Evolutionary conservation across 2,329 filamentous ascomycete species (phyloP).

Genomic region (Thielaviopsis euricoi): DNA sequence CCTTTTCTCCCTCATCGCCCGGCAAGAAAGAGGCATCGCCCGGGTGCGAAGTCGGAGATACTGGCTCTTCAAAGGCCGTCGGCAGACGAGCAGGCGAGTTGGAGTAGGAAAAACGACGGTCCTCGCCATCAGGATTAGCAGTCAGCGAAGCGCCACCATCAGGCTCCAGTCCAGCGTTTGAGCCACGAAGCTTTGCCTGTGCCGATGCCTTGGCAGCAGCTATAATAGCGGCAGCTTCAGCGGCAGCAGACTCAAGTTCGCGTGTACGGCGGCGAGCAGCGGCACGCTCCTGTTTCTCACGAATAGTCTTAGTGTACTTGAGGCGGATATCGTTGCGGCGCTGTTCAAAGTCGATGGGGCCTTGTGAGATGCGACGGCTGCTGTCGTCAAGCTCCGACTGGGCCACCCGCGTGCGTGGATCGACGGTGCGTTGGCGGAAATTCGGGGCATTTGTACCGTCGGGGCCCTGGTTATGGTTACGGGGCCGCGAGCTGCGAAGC

Average conservation of each 20-base stretch:
- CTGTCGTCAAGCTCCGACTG: slow-evolving; percentile 8
- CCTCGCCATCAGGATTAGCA: background rate
- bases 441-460: slow-evolving; percentile 49
- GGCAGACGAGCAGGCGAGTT: background rate
- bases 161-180: background rate
- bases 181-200: background rate
- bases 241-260: slow-evolving; percentile 24
- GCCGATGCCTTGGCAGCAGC: slow-evolving; percentile 26
- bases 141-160: background rate
- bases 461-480: slow-evolving; percentile 63
- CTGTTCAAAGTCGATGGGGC: slow-evolving; percentile 71
- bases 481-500: slow-evolving; percentile 65
- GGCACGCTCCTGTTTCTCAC: slow-evolving; percentile 35
- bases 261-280: slow-evolving; percentile 34
- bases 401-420: slow-evolving; percentile 25
- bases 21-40: background rate
- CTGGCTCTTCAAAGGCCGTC: background rate
- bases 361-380: slow-evolving; percentile 42
- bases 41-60: background rate
- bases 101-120: background rate
- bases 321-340: slow-evolving; percentile 68
- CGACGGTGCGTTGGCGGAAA: slow-evolving; percentile 48
- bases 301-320: slow-evolving; percentile 71
- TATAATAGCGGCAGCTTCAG: slow-evolving; percentile 8
- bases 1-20: background rate